A percentile compares a stretch with the other conserved stretches of the same genome.
phyloP scores from a whole-genome alignment of 2,329 filamentous ascomycete genomes.

The Penicillium sclerotigenum region DNA sequence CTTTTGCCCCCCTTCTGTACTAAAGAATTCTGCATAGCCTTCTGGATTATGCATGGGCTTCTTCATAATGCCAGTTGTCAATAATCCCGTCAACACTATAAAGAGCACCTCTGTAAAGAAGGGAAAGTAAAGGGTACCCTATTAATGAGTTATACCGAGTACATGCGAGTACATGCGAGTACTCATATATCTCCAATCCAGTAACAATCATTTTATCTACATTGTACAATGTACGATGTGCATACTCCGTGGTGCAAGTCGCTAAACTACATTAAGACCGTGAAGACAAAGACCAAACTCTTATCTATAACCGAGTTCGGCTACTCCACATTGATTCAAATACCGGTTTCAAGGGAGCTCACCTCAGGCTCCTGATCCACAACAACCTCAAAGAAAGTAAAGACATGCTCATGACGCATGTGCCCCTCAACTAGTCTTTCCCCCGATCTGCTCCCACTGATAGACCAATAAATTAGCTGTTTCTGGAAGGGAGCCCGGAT shows the following conservation, averaged over 20 bases:
- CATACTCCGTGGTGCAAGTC: neutral
- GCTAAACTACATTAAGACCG: neutral
- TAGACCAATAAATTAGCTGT: conserved; percentile 1
- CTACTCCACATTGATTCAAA: conserved; percentile 1
- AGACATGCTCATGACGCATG: neutral
- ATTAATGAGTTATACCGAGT: neutral
- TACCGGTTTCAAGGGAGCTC: neutral
- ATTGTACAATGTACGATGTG: neutral
- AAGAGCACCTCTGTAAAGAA: neutral
- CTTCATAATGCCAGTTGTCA: neutral
- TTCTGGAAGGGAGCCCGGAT: conserved; percentile 12
- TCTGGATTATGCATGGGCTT: neutral
- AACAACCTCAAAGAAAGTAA: neutral
- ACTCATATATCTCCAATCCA: neutral
- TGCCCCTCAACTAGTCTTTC: neutral
- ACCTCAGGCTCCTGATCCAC: conserved; percentile 4
- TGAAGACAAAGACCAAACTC: neutral
- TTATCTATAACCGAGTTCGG: neutral
- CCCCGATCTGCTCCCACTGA: neutral
- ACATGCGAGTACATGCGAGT: neutral
- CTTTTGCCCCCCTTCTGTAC: neutral
- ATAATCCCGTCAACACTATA: neutral
- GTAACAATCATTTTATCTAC: neutral
- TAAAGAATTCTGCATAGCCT: neutral
- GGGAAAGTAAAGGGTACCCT: neutral